phyloP scores from a whole-genome alignment of 1,284 basidiomycete species.

The Heterobasidion annosum region DNA sequence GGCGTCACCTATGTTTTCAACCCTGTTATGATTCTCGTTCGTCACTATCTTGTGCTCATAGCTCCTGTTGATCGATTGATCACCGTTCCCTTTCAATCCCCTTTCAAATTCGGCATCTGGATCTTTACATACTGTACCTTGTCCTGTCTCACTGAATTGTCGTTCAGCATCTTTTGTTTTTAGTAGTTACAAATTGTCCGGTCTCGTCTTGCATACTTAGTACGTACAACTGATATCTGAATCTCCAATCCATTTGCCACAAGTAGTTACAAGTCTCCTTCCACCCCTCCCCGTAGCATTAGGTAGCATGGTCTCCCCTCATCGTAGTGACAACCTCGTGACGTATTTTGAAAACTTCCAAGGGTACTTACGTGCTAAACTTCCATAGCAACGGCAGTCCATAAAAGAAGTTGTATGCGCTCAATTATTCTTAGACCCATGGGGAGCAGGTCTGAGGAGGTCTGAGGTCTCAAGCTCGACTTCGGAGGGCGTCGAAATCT shows the following conservation, averaged over 20 bases:
- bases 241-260: conserved; percentile 10
- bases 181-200: conserved; percentile 11
- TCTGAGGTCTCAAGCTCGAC: too few relatives aligned
- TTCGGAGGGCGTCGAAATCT: too few relatives aligned
- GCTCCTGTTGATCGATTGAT: not conserved
- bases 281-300: conserved; percentile 8
- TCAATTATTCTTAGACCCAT: too few relatives aligned
- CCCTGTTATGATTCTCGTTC: not conserved
- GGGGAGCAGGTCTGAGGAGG: too few relatives aligned
- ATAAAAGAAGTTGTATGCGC: too few relatives aligned
- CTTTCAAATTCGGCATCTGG: not conserved
- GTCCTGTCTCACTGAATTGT: not conserved
- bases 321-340: conserved; percentile 1
- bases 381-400: too few relatives aligned
- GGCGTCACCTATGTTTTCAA: not conserved
- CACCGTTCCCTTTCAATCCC: not conserved
- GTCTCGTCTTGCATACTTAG: conserved; percentile 13
- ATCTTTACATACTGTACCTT: not conserved
- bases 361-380: too few relatives aligned
- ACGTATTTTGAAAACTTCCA: conserved; percentile 10
- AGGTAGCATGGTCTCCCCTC: conserved; percentile 1
- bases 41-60: conserved; percentile 2
- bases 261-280: conserved; percentile 13
- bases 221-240: conserved; percentile 5
- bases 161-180: conserved; percentile 5